Percentiles rank a stretch among this genome's conserved stretches.
phyloP scores from a whole-genome alignment of 805 yeast species.

The Myxozyma mucilagina region DNA sequence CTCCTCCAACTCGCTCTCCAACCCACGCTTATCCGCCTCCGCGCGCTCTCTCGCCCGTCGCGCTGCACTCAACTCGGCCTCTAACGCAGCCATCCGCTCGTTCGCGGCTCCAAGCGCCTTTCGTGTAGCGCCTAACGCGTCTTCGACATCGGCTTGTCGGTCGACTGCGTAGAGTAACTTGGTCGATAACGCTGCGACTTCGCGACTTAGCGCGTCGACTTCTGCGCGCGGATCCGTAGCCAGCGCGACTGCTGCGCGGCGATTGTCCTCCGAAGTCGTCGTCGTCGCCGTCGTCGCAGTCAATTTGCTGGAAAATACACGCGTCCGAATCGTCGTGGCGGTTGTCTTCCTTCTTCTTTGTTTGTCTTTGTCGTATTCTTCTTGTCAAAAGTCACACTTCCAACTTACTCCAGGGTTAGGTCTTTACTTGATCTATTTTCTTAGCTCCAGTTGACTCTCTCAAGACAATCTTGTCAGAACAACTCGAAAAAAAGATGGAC shows the following conservation, averaged over 20 bases:
- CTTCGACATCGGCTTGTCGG: conserved; percentile 36
- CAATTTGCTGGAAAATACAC: too few relatives aligned
- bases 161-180: conserved; percentile 36
- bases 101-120: conserved; percentile 30
- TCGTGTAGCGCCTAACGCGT: conserved; percentile 26
- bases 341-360: too few relatives aligned
- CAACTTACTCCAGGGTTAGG: too few relatives aligned
- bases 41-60: conserved; percentile 47
- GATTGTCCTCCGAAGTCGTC: background rate
- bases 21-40: conserved; percentile 57
- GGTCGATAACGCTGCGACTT: conserved; percentile 33
- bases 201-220: conserved; percentile 23
- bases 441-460: too few relatives aligned
- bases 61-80: conserved; percentile 39
- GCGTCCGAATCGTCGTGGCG: too few relatives aligned
- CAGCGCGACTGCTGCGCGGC: conserved; percentile 11
- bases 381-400: too few relatives aligned
- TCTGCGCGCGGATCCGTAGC: conserved; percentile 20
- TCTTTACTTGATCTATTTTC: too few relatives aligned
- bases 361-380: too few relatives aligned
- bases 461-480: too few relatives aligned
- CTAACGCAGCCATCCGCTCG: conserved; percentile 38
- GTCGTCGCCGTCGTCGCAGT: background rate
- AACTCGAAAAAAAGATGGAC: conserved; percentile 55
- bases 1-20: conserved; percentile 77